phyloP scores from a whole-genome alignment of 2,329 filamentous ascomycete genomes.

The Pestalotiopsis sp. region DNA sequence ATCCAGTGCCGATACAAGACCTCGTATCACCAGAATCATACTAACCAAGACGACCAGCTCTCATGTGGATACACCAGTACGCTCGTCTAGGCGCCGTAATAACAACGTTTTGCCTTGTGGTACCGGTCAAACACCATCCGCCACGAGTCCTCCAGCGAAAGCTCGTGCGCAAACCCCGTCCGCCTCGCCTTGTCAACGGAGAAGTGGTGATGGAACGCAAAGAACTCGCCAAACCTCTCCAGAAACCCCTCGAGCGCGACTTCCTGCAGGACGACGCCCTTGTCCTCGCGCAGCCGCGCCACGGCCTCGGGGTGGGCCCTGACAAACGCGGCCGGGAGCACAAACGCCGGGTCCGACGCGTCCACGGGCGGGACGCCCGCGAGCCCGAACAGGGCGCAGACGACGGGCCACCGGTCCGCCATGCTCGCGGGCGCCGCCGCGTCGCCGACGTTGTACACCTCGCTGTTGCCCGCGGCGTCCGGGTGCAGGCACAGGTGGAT shows the following conservation, averaged over 20 bases:
- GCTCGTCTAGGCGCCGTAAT: neutral
- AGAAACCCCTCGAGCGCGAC: neutral
- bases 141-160: neutral
- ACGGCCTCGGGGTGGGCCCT: neutral
- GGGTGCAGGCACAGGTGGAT: conserved; percentile 6
- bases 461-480: neutral
- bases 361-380: neutral
- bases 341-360: neutral
- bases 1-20: no score
- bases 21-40: no score
- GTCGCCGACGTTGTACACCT: neutral
- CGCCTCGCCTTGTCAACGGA: neutral
- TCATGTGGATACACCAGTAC: no score
- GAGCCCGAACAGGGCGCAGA: conserved; percentile 8
- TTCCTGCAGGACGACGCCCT: neutral
- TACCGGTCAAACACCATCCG: neutral
- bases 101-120: neutral
- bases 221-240: neutral
- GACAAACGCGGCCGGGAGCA: neutral
- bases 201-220: neutral
- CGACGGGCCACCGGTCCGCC: conserved; percentile 2
- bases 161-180: neutral
- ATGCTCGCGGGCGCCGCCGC: neutral
- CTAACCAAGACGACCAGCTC: no score
- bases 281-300: neutral